Conservation (phyloP, 306 rosid genomes). For the Urtica urens region DNA sequence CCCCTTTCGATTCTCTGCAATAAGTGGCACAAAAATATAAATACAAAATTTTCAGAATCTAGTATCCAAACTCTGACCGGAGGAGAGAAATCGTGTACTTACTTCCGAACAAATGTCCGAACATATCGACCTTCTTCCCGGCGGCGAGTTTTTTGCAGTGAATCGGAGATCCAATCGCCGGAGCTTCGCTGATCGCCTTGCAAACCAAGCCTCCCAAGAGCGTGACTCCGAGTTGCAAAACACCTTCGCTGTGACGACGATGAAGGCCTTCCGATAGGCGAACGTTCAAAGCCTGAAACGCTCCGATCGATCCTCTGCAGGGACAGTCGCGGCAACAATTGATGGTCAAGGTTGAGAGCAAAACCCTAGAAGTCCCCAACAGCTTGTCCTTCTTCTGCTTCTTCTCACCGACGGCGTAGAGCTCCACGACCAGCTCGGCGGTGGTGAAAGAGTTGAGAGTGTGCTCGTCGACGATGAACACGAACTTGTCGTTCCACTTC, state of each 20-base stretch:
- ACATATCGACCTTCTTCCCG: too few species aligned
- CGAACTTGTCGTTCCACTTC: constrained; percentile 1
- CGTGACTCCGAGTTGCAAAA: not conserved
- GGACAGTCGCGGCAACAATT: not conserved
- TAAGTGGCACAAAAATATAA: too few species aligned
- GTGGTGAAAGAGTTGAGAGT: not conserved
- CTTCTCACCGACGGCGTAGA: not conserved
- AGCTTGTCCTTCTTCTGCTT: not conserved
- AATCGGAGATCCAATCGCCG: not conserved
- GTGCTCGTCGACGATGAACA: not conserved
- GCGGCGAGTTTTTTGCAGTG: not conserved
- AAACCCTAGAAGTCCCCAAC: constrained; percentile 1
- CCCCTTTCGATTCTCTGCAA: too few species aligned
- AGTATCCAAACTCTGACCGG: too few species aligned
- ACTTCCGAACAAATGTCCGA: too few species aligned
- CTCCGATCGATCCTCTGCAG: not conserved
- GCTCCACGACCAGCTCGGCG: not conserved
- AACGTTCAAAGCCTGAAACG: not conserved
- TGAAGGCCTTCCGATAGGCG: not conserved
- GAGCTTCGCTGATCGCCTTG: not conserved
- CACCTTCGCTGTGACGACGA: too few species aligned
- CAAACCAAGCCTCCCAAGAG: constrained; percentile 1
- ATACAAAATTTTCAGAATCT: too few species aligned
- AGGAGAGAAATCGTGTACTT: too few species aligned
- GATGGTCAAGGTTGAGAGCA: not conserved